Conservation (phyloP, 306 rosid species). For the Fagus crenata region DNA sequence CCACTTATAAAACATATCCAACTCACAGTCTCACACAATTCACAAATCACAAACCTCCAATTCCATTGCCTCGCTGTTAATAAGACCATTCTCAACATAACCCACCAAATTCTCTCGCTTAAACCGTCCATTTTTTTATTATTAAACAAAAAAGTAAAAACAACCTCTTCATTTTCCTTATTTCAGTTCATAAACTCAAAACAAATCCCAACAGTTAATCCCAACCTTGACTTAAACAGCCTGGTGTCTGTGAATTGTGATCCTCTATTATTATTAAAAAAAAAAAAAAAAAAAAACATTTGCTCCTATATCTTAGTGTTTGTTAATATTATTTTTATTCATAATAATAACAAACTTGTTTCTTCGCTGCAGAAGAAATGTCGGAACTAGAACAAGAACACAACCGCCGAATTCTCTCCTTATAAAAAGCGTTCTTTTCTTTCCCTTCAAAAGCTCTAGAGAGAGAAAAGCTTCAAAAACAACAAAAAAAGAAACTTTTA, state of each 20-base stretch:
- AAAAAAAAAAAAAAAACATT: neutral
- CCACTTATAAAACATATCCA: neutral
- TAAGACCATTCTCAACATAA: neutral
- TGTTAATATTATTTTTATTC: too few species aligned
- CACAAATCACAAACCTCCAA: neutral
- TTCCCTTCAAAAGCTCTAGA: neutral
- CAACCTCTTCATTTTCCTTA: neutral
- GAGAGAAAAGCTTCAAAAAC: neutral
- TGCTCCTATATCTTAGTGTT: neutral
- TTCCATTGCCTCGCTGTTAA: slow-evolving; percentile 10
- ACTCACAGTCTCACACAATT: neutral
- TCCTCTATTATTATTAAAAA: too few species aligned
- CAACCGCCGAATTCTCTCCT: slow-evolving; percentile 17
- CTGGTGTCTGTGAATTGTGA: neutral
- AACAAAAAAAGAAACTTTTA: too few species aligned
- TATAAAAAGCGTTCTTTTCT: neutral
- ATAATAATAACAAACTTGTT: neutral
- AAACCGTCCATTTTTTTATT: neutral
- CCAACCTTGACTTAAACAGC: neutral
- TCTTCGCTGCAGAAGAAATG: slow-evolving; percentile 33
- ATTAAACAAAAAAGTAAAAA: too few species aligned
- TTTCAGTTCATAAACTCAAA: neutral
- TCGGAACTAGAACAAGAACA: slow-evolving; percentile 20
- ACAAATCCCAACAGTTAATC: neutral
- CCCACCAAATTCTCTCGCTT: neutral